phyloP scores from a whole-genome alignment of 2,329 filamentous ascomycete genomes.

The Talaromyces sp. region DNA sequence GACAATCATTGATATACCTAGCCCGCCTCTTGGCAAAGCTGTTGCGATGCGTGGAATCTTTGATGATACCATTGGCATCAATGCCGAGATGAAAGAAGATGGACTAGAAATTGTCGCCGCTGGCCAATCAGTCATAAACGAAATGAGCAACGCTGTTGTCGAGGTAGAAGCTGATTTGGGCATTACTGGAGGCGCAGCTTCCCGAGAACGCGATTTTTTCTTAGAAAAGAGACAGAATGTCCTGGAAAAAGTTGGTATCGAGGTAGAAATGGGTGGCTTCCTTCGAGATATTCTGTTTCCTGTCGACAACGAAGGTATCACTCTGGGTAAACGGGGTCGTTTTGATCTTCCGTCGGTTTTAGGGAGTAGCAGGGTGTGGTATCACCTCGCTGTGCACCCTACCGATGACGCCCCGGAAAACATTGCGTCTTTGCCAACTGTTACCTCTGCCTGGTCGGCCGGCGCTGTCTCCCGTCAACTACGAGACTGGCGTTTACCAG shows the following conservation, averaged over 20 bases:
- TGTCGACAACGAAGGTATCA: slow-evolving; percentile 68
- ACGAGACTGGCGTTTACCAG: slow-evolving; percentile 84
- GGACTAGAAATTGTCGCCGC: slow-evolving; percentile 69
- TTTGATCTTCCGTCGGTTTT: slow-evolving; percentile 71
- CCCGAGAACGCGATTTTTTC: slow-evolving; percentile 68
- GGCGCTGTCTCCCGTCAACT: slow-evolving; percentile 88
- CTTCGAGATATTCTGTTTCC: slow-evolving; percentile 78
- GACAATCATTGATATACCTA: slow-evolving; percentile 79
- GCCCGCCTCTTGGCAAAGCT: slow-evolving; percentile 75
- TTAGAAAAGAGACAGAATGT: slow-evolving; percentile 76
- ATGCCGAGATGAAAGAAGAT: slow-evolving; percentile 94
- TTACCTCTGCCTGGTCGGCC: slow-evolving; percentile 86
- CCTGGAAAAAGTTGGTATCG: slow-evolving; percentile 79
- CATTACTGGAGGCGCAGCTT: slow-evolving; percentile 60
- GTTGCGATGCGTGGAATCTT: slow-evolving; percentile 86
- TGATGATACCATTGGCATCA: slow-evolving; percentile 88
- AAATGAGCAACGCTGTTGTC: slow-evolving; percentile 77
- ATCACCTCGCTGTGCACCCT: slow-evolving; percentile 85
- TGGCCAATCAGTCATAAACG: slow-evolving; percentile 75
- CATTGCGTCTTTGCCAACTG: slow-evolving; percentile 64
- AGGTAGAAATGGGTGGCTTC: slow-evolving; percentile 76
- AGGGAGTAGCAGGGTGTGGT: slow-evolving; percentile 86
- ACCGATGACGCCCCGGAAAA: slow-evolving; percentile 77
- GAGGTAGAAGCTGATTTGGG: slow-evolving; percentile 75
- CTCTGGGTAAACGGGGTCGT: slow-evolving; percentile 69